phyloP scores from a whole-genome alignment of 2,329 filamentous ascomycete genomes.

The Diaporthe helianthi region DNA sequence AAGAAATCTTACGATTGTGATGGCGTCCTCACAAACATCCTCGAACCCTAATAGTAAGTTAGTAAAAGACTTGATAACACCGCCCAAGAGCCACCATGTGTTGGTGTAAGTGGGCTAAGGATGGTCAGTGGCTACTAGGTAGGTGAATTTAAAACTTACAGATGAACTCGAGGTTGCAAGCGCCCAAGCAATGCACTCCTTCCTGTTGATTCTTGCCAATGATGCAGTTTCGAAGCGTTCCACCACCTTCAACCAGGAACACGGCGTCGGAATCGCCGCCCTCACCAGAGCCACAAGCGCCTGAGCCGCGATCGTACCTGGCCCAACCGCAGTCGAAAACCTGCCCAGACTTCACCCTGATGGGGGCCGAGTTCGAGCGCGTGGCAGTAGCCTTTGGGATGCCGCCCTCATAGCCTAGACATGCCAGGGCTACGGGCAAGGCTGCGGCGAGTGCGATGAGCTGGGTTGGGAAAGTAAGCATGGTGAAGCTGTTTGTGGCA shows the following conservation, averaged over 20 bases:
- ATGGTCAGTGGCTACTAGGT: no score
- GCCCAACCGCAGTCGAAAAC: slow-evolving; percentile 46
- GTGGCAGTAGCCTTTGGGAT: not conserved
- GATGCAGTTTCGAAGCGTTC: slow-evolving; percentile 54
- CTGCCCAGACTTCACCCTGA: slow-evolving; percentile 39
- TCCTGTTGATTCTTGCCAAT: slow-evolving; percentile 54
- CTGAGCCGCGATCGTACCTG: slow-evolving; percentile 48
- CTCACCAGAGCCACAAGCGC: slow-evolving; percentile 49
- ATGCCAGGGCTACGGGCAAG: slow-evolving; percentile 12
- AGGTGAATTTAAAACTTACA: not conserved
- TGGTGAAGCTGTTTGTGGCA: not conserved
- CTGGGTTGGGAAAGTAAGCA: not conserved
- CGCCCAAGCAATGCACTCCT: slow-evolving; percentile 54
- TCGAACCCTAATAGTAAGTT: not conserved
- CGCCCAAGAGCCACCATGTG: no score
- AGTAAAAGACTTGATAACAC: not conserved
- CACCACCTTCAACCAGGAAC: slow-evolving; percentile 50
- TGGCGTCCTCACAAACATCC: slow-evolving; percentile 8
- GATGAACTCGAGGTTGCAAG: slow-evolving; percentile 52
- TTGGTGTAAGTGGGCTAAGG: no score
- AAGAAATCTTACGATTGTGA: not conserved
- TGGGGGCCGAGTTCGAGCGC: not conserved
- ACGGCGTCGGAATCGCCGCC: slow-evolving; percentile 52
- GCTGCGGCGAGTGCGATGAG: slow-evolving; percentile 1
- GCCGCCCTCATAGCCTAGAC: slow-evolving; percentile 11